Evolutionary conservation across 257 asterid species (phyloP).

Genomic region (Nicotiana noctiflora): DNA sequence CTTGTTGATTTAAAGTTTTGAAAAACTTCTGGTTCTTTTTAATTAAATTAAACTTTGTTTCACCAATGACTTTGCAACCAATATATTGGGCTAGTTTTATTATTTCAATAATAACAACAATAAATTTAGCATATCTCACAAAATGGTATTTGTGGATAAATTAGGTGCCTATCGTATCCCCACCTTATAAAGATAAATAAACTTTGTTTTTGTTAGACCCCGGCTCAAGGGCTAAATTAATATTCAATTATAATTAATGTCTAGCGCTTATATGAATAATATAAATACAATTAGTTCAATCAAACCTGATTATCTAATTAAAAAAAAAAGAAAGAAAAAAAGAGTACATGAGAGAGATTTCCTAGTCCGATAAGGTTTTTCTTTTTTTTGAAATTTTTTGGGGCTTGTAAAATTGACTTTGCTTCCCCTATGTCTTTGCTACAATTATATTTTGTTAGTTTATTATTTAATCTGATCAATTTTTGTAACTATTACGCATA

Average conservation of each 20-base stretch:
- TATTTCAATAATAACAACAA: too few relatives aligned
- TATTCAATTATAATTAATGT: background rate
- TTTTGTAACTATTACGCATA: too few relatives aligned
- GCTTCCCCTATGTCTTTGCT: background rate
- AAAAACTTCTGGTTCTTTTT: background rate
- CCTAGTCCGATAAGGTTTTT: too few relatives aligned
- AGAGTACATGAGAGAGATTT: background rate
- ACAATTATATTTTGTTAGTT: background rate
- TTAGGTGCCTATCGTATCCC: fast-evolving
- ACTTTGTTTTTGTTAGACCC: too few relatives aligned
- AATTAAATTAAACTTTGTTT: background rate
- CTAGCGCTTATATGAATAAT: background rate
- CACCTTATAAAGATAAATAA: too few relatives aligned
- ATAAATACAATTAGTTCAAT: background rate
- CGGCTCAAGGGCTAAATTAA: background rate
- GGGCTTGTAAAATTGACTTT: too few relatives aligned
- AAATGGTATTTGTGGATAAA: too few relatives aligned
- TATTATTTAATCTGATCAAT: background rate
- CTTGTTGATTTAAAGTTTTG: background rate
- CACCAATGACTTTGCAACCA: background rate
- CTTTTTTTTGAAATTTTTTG: too few relatives aligned
- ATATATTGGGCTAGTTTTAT: too few relatives aligned
- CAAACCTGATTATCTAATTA: background rate
- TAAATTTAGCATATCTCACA: too few relatives aligned
- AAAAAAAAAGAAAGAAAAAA: too few relatives aligned